phyloP scores from a whole-genome alignment of 306 rosid species.

The Vicia sativa region DNA sequence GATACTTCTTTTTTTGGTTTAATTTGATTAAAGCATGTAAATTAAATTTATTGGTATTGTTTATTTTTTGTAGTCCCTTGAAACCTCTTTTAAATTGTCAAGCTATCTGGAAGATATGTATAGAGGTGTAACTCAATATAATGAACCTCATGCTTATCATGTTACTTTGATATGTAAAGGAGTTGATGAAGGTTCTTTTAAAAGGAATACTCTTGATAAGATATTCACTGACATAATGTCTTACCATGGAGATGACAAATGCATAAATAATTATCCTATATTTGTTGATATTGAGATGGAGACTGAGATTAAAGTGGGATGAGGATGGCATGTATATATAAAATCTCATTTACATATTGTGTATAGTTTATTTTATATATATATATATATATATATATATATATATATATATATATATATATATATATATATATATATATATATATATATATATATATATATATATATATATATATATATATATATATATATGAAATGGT shows the following conservation, averaged over 20 bases:
- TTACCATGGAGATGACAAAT: conserved; percentile 43
- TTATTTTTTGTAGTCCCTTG: conserved; percentile 47
- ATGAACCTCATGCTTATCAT: conserved; percentile 58
- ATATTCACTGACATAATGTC: conserved; percentile 66
- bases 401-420: no score
- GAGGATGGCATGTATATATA: conserved; percentile 81
- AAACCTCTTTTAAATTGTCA: conserved; percentile 44
- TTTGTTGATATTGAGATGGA: background rate
- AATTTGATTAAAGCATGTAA: no score
- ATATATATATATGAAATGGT: conserved; percentile 61
- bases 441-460: no score
- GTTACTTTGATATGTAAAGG: conserved; percentile 58
- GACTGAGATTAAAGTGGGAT: conserved; percentile 48
- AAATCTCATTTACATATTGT: background rate
- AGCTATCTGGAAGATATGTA: conserved; percentile 34
- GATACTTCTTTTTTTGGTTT: background rate
- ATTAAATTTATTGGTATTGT: background rate
- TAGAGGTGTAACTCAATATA: conserved; percentile 55
- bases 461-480: no score
- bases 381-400: no score
- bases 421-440: background rate
- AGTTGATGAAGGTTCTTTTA: conserved; percentile 53
- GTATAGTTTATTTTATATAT: no score
- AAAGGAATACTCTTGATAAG: conserved; percentile 44
- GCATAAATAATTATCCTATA: conserved; percentile 49